Conservation (phyloP, 2,329 filamentous ascomycete species). For the Hypomyces perniciosus region DNA sequence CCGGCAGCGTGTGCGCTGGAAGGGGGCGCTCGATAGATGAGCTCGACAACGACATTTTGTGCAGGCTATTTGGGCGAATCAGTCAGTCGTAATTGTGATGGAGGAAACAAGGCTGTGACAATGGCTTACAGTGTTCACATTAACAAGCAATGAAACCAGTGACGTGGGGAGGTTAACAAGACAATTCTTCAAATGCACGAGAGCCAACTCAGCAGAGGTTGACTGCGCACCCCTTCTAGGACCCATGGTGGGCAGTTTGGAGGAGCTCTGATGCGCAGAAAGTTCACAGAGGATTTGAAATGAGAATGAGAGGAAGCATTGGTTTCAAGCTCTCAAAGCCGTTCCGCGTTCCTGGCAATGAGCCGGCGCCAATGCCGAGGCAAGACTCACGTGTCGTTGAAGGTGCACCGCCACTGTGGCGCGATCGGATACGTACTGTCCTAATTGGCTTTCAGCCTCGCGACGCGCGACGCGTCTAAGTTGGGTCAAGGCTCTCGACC, state of each 20-base stretch:
- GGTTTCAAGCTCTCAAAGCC: conserved; percentile 6
- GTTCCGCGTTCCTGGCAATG: conserved; percentile 10
- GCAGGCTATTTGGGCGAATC: conserved; percentile 55
- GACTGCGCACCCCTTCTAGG: conserved; percentile 52
- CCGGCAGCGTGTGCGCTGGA: conserved; percentile 40
- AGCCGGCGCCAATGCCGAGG: conserved; percentile 26
- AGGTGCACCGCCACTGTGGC: conserved; percentile 10
- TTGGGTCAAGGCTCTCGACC: conserved; percentile 22
- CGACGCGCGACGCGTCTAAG: conserved; percentile 28
- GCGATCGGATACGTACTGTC: conserved; percentile 6
- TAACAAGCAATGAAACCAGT: conserved; percentile 77
- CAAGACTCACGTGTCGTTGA: conserved; percentile 29
- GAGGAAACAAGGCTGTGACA: not conserved
- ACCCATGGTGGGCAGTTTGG: conserved; percentile 32
- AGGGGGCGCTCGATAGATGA: conserved; percentile 60
- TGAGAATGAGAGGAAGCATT: not conserved
- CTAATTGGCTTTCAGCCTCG: conserved; percentile 16
- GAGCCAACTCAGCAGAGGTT: conserved; percentile 73
- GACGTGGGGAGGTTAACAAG: conserved; percentile 86
- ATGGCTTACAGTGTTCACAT: conserved; percentile 74
- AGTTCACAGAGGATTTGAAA: not conserved
- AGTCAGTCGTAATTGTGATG: not conserved
- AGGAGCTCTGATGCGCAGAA: conserved; percentile 3
- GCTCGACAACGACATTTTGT: conserved; percentile 94
- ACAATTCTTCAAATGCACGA: conserved; percentile 88